Base-by-base conservation (phyloP, 805 yeast species). In the Sporopachydermia lactativora region DNA sequence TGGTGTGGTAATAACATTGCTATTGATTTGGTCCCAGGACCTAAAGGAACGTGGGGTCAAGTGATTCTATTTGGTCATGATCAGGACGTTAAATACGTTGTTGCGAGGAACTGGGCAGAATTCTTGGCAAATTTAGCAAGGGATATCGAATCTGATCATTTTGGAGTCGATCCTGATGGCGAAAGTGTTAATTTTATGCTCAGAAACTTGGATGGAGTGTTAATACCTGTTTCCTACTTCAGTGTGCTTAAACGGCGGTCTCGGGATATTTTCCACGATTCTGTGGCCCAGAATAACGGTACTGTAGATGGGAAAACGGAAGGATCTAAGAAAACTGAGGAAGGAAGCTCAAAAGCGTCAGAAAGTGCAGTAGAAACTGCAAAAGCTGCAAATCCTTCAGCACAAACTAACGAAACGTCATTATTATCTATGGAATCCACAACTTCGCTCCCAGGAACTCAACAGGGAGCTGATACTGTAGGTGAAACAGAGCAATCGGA, bases 51-150 rank as follows among this genome's bases (percentile, higher is more conserved):
- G 43, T 76, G 81, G 72, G 98, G 97, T 34, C 98, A 89, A 62
- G 80, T 92, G 15, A 89, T 89, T 46, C 54, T 88, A 41, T 89
- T 83, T 58, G 98, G 98, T 34, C 77, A 96, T 54, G 97, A 89
- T 48, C 89, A 77, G 54, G 97, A 89, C 62, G 75, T 81, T 34
- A 89, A 89, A 57, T 85, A 73, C 58, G 88, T 82, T 34, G 66
- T 92, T 42, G 94, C 96, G 15, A 73, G 75, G 39, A 81, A 80
- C 42, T 89, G 94, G 79, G 95, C 94, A 14, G 92, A 82, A 52
- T 92, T 92, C 57, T 61, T 89, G 41, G 64, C 86, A 41, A 70
- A 71, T 40, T 78, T 86, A 55, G 94, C 88, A 18, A 84, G 85
- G 49, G 96, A 89, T 56, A 64, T 89, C 42, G 96, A 88, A 55